These are phyloP conservation scores for Candida ponderosae DNA, from an alignment of 805 yeast genomes.

Conservation along the genomic window DNA sequence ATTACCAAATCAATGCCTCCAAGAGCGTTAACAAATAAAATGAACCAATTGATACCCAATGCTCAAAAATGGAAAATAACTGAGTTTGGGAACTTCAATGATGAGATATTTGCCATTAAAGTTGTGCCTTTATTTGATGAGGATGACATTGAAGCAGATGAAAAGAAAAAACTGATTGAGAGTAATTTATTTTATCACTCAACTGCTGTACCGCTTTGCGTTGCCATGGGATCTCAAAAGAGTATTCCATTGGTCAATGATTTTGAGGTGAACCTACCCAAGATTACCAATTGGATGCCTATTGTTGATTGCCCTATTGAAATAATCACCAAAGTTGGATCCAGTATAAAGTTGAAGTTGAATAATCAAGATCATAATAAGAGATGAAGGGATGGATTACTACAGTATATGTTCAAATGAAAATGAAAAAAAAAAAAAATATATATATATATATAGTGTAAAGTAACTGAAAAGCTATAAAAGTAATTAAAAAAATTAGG, in stretches of 20 bases:
- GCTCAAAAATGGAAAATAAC: conserved; percentile 20
- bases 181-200: too few relatives aligned
- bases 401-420: background rate
- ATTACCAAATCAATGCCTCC: too few relatives aligned
- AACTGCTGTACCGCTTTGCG: too few relatives aligned
- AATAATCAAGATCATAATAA: background rate
- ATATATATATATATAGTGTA: background rate
- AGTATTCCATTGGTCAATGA: conserved; percentile 3
- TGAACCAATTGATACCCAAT: background rate
- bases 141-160: conserved; percentile 4
- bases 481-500: background rate
- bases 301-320: conserved; percentile 6
- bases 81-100: conserved; percentile 13
- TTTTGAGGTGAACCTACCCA: conserved; percentile 10
- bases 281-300: conserved; percentile 11
- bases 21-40: background rate
- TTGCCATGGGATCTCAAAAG: conserved; percentile 12
- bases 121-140: conserved; percentile 10
- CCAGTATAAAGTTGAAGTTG: conserved; percentile 6
- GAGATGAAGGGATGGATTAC: background rate
- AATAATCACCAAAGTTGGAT: conserved; percentile 8
- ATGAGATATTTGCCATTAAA: conserved; percentile 12
- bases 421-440: background rate
- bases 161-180: too few relatives aligned
- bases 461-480: background rate